Percentiles rank a stretch among this genome's conserved stretches.
Conservation (phyloP, 257 asterid species). For the Solanum bukasovii region DNA sequence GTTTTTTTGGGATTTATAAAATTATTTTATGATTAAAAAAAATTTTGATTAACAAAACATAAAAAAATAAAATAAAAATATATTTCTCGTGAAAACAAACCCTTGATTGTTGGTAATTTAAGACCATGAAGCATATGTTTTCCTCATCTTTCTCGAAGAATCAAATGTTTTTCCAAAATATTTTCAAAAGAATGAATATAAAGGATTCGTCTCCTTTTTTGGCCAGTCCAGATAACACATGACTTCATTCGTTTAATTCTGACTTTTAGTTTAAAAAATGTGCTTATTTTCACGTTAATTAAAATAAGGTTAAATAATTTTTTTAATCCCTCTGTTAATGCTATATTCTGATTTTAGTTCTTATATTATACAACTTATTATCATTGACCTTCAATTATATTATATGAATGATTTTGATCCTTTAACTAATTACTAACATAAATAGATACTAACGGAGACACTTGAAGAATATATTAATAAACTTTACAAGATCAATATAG, state of each 20-base stretch:
- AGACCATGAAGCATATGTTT: background rate
- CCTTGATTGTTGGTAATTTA: background rate
- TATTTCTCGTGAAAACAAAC: background rate
- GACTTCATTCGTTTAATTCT: background rate
- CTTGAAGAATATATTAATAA: too few species aligned
- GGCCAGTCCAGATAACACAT: background rate
- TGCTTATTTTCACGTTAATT: background rate
- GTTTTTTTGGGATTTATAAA: too few species aligned
- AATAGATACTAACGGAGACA: background rate
- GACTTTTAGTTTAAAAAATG: background rate
- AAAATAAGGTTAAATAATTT: background rate
- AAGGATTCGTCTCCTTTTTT: background rate
- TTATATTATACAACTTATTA: background rate
- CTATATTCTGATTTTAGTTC: too few species aligned
- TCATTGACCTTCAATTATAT: background rate
- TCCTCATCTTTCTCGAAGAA: background rate
- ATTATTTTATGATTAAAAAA: too few species aligned
- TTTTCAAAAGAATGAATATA: background rate
- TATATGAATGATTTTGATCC: fast-evolving
- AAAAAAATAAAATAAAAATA: too few species aligned
- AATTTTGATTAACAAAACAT: background rate
- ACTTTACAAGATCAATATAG: too few species aligned
- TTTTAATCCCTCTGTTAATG: background rate
- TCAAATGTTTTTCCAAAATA: background rate
- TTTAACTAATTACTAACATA: too few species aligned